Evolutionary conservation across 2,329 filamentous ascomycete species (phyloP), one percentile per base, ranked within the genome.

Genomic region (Alternaria ventricosa): DNA sequence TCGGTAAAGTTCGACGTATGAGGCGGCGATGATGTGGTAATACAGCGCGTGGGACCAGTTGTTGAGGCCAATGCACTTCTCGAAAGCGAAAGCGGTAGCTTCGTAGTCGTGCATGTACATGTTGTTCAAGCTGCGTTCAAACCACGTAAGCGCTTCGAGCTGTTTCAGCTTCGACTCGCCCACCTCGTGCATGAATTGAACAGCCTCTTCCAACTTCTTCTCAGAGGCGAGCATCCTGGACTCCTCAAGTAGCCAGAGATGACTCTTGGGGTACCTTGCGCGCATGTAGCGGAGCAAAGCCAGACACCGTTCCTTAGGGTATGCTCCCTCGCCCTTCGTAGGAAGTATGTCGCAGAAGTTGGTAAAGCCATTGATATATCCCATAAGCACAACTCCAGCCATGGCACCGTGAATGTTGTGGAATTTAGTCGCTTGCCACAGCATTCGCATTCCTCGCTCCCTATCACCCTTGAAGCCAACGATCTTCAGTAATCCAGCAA

Each of bases 401-500:
- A 98, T 90, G 7, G 92, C 95, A n/a, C 94, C 95, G 75, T 97
- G 96, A 73, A 98, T 87, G 78, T 97, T 97, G 65, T 90, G 82
- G 77, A 94, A 96, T 54, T 90, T 89, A 22, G 93, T 94, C 12
- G 93, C 92, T 76, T 92, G 90, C 96, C 96, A 99, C 5, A 99
- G 88, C 88, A 97, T 91, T 43, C 87, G 85, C 30, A 97, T 85
- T 10, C 94, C 96, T 43, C 90, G 87, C 65, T 93, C 89, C 46
- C 94, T 90, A 77, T 98, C 94, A 30, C 96, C 96, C 65, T 88
- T 90, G 82, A 98, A 98, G 1, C 96, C 96, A 28, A 97, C 91
- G 45, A 98, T 90, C 63, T 90, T 92, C 5, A 98, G 85, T 1
- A 99, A 87, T 60, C 89, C 91, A n/a, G 88, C 91, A 79, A 98